Evolutionary conservation across 805 yeast species (phyloP).

Genomic region (Pichia californica): DNA sequence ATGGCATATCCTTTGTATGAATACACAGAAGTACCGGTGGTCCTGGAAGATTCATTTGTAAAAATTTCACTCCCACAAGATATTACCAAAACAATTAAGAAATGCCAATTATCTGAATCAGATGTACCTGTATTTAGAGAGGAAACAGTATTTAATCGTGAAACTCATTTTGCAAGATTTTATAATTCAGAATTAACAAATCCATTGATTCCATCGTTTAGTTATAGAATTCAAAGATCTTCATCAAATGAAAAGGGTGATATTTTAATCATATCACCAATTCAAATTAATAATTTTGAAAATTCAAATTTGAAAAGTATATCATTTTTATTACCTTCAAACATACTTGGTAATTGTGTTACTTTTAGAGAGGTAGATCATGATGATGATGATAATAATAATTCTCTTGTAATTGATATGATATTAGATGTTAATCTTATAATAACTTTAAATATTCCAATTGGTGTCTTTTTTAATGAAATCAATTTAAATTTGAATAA

Average conservation of each 20-base stretch:
- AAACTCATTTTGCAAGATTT: conserved; percentile 2
- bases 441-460: conserved; percentile 40
- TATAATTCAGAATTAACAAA: background rate
- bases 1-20: background rate
- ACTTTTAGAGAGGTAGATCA: too few relatives aligned
- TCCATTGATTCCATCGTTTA: background rate
- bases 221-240: background rate
- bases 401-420: conserved; percentile 41
- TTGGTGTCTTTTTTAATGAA: conserved; percentile 36
- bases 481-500: conserved; percentile 16
- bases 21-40: conserved; percentile 2
- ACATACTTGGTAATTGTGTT: conserved; percentile 32
- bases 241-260: background rate
- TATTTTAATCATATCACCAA: background rate
- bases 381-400: conserved; percentile 23
- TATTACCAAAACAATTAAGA: conserved; percentile 7
- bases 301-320: background rate
- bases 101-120: background rate
- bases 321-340: conserved; percentile 33
- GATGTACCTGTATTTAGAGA: background rate
- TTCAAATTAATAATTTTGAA: background rate
- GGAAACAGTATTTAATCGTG: background rate
- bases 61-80: conserved; percentile 7
- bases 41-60: background rate
- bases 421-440: conserved; percentile 47